Percentiles rank a stretch among this genome's conserved stretches.
Evolutionary conservation across 2,329 filamentous ascomycete genomes (phyloP).

Genomic region (Ophiostoma montium): DNA sequence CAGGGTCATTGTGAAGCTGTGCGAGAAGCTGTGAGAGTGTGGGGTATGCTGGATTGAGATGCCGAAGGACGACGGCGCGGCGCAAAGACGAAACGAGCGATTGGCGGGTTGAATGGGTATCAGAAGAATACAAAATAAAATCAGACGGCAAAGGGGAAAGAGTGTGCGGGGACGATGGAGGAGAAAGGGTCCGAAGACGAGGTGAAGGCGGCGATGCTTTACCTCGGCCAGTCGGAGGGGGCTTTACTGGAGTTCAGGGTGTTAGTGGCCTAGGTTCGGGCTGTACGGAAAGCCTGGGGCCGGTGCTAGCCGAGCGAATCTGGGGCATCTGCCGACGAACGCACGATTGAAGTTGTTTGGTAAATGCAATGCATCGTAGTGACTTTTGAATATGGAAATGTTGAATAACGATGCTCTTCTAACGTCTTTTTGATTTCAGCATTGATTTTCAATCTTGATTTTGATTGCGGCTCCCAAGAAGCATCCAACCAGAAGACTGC

Average conservation of each 20-base stretch:
- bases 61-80: neutral
- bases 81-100: neutral
- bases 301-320: slow-evolving; percentile 3
- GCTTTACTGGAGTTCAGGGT: neutral
- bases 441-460: too few species aligned
- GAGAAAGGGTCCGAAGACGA: neutral
- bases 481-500: too few species aligned
- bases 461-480: too few species aligned
- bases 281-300: neutral
- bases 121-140: too few species aligned
- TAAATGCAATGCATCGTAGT: too few species aligned
- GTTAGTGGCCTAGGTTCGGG: neutral
- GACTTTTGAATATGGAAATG: too few species aligned
- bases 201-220: neutral
- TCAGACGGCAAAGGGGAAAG: neutral
- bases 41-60: neutral
- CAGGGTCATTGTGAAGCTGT: slow-evolving; percentile 9
- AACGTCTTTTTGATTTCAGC: too few species aligned
- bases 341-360: too few species aligned
- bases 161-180: neutral
- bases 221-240: slow-evolving; percentile 3
- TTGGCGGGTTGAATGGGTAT: too few species aligned
- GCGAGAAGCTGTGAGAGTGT: neutral
- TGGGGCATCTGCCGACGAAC: too few species aligned
- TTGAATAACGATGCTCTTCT: too few species aligned